Base-by-base conservation (phyloP, 2,329 filamentous ascomycete species). In the Celoporthe dispersa region DNA sequence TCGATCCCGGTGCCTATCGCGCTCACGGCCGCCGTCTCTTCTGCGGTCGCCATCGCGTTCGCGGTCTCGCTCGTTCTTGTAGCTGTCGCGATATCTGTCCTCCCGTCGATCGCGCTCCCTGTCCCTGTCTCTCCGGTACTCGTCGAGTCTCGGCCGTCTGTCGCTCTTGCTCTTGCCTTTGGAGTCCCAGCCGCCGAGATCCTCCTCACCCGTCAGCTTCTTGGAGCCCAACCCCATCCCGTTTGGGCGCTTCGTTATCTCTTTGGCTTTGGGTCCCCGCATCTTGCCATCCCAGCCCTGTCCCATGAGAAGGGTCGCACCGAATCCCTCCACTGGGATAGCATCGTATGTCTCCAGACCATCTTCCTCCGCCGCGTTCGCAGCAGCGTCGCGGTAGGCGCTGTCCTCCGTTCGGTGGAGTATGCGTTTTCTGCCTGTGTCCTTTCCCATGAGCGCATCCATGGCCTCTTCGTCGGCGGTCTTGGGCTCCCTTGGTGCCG, bases 271-370 rank as follows among this genome's bases (percentile, higher is more conserved):
- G 3, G 83, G 79, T 1, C 84, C 86, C 62, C 84, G 81, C 72
- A 85, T 83, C 68, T 89, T 87, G 79, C 81, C 91, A 84, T 98
- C 94, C 94, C 95, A 98, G 11, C 96, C 96, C 92, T 98, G 98
- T 12, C 94, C 94, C 41, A 94, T 90, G 48, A 99, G 85, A 73
- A 98, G 85, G 0, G 94, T 94, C 25, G 94, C 92, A 9, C 96
- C 96, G 74, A 98, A 99, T 75, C 98, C 94, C 75, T 98, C 95
- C 22, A 98, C 94, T 0, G 96, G 95, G 72, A 97, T 91, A 16
- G 91, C 90, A 70, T 92, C 91, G 81, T 98, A 98, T 76, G 96
- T 93, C 44, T 93, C 92, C 25, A 97, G 83, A 0, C 90, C 92
- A 4, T 94, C 91, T 39, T 88, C 85, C 31, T 94, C 92, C 1